Evolutionary conservation across 2,329 filamentous ascomycete species (phyloP).

Genomic region (Monascus ruber): DNA sequence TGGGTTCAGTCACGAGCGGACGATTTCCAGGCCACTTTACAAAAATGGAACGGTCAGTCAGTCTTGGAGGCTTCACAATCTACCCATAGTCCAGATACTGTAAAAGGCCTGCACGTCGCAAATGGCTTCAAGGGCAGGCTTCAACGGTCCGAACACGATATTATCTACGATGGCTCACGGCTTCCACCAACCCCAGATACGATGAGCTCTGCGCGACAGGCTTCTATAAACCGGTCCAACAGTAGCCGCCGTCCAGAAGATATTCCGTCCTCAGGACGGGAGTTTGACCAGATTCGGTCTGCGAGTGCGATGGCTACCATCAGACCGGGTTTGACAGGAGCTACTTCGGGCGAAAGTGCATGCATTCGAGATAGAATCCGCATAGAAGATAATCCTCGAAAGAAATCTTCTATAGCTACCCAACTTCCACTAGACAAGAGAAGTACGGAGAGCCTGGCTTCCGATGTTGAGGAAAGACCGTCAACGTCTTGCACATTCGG

Average conservation of each 20-base stretch:
- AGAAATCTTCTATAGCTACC: no score
- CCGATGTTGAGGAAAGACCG: no score
- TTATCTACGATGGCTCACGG: slow-evolving; percentile 21
- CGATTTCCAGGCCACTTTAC: slow-evolving; percentile 7
- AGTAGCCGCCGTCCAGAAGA: slow-evolving; percentile 16
- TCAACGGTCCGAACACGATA: slow-evolving; percentile 16
- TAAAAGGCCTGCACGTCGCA: slow-evolving; percentile 12
- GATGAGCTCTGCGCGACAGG: slow-evolving; percentile 29
- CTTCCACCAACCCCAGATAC: slow-evolving; percentile 34
- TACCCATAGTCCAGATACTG: slow-evolving; percentile 9
- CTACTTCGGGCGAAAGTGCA: no score
- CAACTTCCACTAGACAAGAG: no score
- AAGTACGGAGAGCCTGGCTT: no score
- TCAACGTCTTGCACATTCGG: no score
- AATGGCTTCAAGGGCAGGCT: slow-evolving; percentile 8
- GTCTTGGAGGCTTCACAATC: slow-evolving; percentile 12
- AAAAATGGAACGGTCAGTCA: slow-evolving; percentile 8
- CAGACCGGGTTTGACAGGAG: slow-evolving; percentile 4
- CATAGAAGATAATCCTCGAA: no score
- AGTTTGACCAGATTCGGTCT: slow-evolving; percentile 21
- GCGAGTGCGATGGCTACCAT: slow-evolving; percentile 19
- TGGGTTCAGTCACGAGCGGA: slow-evolving; percentile 21
- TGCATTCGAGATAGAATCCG: no score
- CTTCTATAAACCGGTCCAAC: slow-evolving; percentile 21
- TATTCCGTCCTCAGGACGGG: slow-evolving; percentile 10